Evolutionary conservation across 2,329 filamentous ascomycete genomes (phyloP).

Genomic region (Didymella exigua): DNA sequence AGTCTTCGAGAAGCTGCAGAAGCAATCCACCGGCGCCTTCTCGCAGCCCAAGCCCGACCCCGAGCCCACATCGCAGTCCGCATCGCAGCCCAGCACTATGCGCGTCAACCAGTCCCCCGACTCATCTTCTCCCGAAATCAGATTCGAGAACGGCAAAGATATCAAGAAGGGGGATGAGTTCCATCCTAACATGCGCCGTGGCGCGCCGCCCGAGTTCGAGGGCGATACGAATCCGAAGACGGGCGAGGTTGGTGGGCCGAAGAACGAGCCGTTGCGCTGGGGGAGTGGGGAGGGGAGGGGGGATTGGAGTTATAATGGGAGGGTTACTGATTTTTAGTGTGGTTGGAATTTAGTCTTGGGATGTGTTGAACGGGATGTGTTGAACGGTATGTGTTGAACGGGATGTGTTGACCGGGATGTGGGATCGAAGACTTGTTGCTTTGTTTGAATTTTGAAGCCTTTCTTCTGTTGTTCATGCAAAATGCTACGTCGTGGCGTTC

Average conservation of each 20-base stretch:
- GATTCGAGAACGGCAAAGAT: slow-evolving; percentile 25
- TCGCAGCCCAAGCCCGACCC: slow-evolving; percentile 64
- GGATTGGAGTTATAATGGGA: slow-evolving; percentile 92
- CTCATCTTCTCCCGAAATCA: not conserved
- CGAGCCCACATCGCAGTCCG: slow-evolving; percentile 39
- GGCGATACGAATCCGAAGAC: slow-evolving; percentile 92
- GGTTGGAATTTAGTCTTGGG: too few species aligned
- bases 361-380: not conserved
- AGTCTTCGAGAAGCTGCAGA: slow-evolving; percentile 86
- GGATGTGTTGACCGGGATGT: not conserved
- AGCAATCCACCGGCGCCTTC: slow-evolving; percentile 75
- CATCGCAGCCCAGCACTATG: slow-evolving; percentile 43
- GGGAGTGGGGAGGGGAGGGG: slow-evolving; percentile 61
- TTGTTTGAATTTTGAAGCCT: too few species aligned
- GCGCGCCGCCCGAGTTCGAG: slow-evolving; percentile 87
- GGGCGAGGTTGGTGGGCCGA: slow-evolving; percentile 93
- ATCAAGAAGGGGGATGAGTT: slow-evolving; percentile 66
- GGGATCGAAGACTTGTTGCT: too few species aligned
- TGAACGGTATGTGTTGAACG: not conserved
- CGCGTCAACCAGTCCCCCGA: slow-evolving; percentile 46
- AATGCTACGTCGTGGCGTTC: too few species aligned
- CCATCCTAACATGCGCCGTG: slow-evolving; percentile 73
- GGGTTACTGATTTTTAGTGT: slow-evolving; percentile 81
- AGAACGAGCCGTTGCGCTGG: slow-evolving; percentile 95
- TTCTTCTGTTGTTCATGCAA: too few species aligned